Percentiles rank a stretch among this genome's conserved stretches.
Evolutionary conservation across 2,329 filamentous ascomycete genomes (phyloP).

Genomic region (Curvularia verruculosa): DNA sequence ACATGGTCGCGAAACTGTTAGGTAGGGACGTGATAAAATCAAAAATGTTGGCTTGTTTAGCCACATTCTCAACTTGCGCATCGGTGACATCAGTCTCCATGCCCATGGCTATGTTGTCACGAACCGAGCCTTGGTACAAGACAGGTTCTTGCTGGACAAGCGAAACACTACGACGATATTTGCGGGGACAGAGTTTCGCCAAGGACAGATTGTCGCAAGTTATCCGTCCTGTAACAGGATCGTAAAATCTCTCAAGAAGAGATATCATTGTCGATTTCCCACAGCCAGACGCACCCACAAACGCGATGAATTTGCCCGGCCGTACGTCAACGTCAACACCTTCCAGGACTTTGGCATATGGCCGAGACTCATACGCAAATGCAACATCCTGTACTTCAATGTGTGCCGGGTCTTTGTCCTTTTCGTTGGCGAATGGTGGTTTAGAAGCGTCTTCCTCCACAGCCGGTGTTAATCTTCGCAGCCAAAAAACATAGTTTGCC

Average conservation of each 20-base stretch:
- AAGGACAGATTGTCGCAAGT: conserved; percentile 83
- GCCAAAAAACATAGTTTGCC: conserved; percentile 61
- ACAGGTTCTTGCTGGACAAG: conserved; percentile 95
- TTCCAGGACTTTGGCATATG: conserved; percentile 77
- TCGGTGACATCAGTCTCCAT: conserved; percentile 72
- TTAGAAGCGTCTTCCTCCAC: conserved; percentile 47
- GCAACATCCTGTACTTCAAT: conserved; percentile 67
- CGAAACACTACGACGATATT: conserved; percentile 82
- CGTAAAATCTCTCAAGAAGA: conserved; percentile 91
- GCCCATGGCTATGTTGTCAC: conserved; percentile 81
- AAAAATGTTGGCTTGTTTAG: conserved; percentile 64
- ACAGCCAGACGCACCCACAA: conserved; percentile 90
- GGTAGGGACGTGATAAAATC: conserved; percentile 45
- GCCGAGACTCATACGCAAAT: conserved; percentile 79
- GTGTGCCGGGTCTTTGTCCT: conserved; percentile 42
- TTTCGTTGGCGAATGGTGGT: conserved; percentile 40
- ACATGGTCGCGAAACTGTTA: conserved; percentile 61
- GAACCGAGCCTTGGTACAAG: conserved; percentile 89
- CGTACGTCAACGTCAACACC: conserved; percentile 71
- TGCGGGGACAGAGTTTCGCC: conserved; percentile 73
- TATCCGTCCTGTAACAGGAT: conserved; percentile 79
- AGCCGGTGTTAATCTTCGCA: conserved; percentile 47
- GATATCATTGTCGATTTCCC: conserved; percentile 94
- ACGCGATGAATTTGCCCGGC: conserved; percentile 81
- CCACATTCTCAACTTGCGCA: conserved; percentile 74